phyloP scores from a whole-genome alignment of 306 rosid species.

The Glycine latifolia region DNA sequence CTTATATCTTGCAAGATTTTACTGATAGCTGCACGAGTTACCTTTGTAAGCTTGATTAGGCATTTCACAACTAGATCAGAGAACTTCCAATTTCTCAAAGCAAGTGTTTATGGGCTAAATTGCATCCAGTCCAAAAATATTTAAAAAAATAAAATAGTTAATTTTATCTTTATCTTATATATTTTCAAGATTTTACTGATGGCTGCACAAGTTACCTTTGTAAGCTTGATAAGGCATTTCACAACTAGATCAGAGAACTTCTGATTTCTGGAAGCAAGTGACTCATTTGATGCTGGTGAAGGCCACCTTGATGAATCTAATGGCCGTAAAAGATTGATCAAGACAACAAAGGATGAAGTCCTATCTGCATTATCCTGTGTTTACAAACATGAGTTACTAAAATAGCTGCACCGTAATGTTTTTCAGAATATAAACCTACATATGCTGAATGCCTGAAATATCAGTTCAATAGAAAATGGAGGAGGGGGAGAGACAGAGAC shows the following conservation, averaged over 20 bases:
- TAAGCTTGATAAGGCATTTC: conserved; percentile 97
- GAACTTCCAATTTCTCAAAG: conserved; percentile 90
- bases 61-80: conserved; percentile 98
- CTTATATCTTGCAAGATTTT: not conserved
- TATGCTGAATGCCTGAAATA: not conserved
- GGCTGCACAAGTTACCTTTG: conserved; percentile 67
- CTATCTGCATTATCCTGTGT: conserved; percentile 98
- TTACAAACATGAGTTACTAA: conserved; percentile 37
- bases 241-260: conserved; percentile 97
- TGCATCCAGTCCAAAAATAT: conserved; percentile 4
- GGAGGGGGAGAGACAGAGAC: not conserved
- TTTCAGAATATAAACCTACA: conserved; percentile 6
- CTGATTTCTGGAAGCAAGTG: conserved; percentile 88
- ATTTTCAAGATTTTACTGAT: not conserved
- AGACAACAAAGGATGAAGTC: conserved; percentile 93
- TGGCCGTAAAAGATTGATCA: conserved; percentile 89
- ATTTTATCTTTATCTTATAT: conserved; percentile 24
- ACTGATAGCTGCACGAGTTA: conserved; percentile 38
- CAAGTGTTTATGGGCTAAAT: conserved; percentile 48
- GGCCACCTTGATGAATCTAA: conserved; percentile 99
- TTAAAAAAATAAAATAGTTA: not conserved
- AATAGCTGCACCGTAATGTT: conserved; percentile 4
- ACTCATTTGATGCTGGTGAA: conserved; percentile 83
- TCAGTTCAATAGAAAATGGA: not conserved
- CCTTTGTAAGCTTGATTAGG: conserved; percentile 98